Conservation (phyloP, 2,329 filamentous ascomycete species). For the Dichotomopilus funicola region DNA sequence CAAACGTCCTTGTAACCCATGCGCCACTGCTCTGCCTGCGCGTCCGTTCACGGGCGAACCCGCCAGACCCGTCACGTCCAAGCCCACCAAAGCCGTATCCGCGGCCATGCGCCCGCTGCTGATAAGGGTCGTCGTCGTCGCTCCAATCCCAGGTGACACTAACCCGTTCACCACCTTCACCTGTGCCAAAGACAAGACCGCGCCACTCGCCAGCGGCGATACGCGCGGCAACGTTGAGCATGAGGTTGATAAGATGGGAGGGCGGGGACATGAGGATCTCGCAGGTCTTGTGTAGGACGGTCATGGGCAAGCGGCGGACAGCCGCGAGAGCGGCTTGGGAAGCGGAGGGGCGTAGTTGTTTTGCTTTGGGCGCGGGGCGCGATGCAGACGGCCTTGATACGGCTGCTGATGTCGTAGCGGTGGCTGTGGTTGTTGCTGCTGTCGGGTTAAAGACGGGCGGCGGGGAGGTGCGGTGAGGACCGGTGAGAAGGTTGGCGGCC, state of each 20-base stretch:
- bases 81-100: neutral
- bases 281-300: slow-evolving; percentile 69
- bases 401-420: neutral
- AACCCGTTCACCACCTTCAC: slow-evolving; percentile 47
- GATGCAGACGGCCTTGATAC: neutral
- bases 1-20: neutral
- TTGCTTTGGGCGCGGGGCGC: neutral
- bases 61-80: neutral
- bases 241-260: slow-evolving; percentile 66
- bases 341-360: neutral
- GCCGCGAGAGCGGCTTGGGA: slow-evolving; percentile 34
- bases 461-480: slow-evolving; percentile 13
- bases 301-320: slow-evolving; percentile 49
- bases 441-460: slow-evolving; percentile 36
- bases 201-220: slow-evolving; percentile 62
- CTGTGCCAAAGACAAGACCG: slow-evolving; percentile 50
- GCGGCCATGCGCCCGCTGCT: no score
- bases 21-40: neutral
- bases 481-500: no score
- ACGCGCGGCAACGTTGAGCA: slow-evolving; percentile 73
- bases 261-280: slow-evolving; percentile 76
- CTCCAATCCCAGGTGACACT: slow-evolving; percentile 53
- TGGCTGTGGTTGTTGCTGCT: slow-evolving; percentile 2
- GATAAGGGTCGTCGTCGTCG: neutral
- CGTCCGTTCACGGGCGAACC: neutral